Base-by-base conservation (phyloP, 805 yeast species). In the Starmerella lactis-condensi region DNA sequence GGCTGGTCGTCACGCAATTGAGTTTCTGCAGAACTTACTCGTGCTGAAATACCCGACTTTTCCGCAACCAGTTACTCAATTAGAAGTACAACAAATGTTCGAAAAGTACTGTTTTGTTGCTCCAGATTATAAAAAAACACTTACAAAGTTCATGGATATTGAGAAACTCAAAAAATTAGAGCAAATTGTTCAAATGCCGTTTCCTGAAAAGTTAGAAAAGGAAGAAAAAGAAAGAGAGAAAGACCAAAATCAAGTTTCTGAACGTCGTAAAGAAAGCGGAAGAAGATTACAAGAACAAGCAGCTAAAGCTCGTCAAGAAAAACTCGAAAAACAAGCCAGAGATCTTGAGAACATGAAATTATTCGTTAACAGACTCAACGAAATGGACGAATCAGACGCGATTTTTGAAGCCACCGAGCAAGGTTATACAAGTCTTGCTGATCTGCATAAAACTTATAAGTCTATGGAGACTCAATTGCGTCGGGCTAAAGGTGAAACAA, bases 281-380 rank as follows among this genome's bases (percentile, higher is more conserved):
- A 67, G 74, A 40, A 63, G 92, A 41, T 61, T 91, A 38, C 96
- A 89, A 54, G 92, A 79, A 46, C 94, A 82, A 53, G 95, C 95
- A 0, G 82, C 75, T 44, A 75, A 72, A 46, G 74, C 72, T 41
- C 60, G 98, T 34, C 52, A 71, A 7, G 94, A 85, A 48, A 82
- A 78, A 46, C 81, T 81, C 50, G 75, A 77, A 41, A 82, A 82
- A 43, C 71, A 75, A 42, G 94, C 85, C 46, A 72, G 64, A 28
- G 81, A 83, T 50, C 81, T 73, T 45, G 56, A 67, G 1, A 61
- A 62, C 17, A 54, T 83, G 26, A 65, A 61, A 43, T 66, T 61
- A 17, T 65, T 66, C 34, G 36, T 78, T 43, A 81, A 79, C 43
- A 6, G 29, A 8, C 69, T 75, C 42, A 72, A 64, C 25, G 78